phyloP scores from a whole-genome alignment of 306 rosid species.

The Luffa aegyptiaca region DNA sequence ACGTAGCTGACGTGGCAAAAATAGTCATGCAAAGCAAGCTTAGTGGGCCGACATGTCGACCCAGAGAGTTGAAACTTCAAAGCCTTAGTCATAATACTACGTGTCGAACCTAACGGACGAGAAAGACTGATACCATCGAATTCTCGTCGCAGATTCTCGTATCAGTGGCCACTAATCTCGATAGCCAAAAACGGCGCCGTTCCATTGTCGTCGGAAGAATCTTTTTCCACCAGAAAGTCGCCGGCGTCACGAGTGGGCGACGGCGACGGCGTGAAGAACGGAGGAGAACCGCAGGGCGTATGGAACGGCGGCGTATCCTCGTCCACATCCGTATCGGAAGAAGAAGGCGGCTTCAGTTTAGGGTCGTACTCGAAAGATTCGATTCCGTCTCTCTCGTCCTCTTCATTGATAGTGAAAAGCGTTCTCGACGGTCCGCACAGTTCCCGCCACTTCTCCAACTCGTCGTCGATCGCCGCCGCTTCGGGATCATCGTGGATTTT shows the following conservation, averaged over 20 bases:
- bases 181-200: not conserved
- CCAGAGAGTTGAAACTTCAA: not conserved
- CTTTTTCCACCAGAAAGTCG: not conserved
- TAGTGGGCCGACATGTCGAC: not conserved
- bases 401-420: slow-evolving; percentile 35
- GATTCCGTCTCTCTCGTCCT: slow-evolving; percentile 25
- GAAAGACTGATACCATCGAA: not conserved
- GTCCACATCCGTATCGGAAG: not conserved
- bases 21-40: not conserved
- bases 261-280: slow-evolving; percentile 30
- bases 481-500: not conserved
- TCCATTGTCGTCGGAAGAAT: not conserved
- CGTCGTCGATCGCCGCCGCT: slow-evolving; percentile 14
- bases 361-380: slow-evolving; percentile 12
- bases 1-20: not conserved
- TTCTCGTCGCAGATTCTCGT: not conserved
- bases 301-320: slow-evolving; percentile 26
- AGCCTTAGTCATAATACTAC: not conserved
- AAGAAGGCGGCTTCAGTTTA: not conserved
- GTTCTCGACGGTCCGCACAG: slow-evolving; percentile 26
- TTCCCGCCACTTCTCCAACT: slow-evolving; percentile 21
- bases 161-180: not conserved
- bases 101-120: not conserved
- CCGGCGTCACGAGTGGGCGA: slow-evolving; percentile 25
- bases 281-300: slow-evolving; percentile 41